Conservation (phyloP, 305 asterid genomes). For the Fraxinus platypoda region DNA sequence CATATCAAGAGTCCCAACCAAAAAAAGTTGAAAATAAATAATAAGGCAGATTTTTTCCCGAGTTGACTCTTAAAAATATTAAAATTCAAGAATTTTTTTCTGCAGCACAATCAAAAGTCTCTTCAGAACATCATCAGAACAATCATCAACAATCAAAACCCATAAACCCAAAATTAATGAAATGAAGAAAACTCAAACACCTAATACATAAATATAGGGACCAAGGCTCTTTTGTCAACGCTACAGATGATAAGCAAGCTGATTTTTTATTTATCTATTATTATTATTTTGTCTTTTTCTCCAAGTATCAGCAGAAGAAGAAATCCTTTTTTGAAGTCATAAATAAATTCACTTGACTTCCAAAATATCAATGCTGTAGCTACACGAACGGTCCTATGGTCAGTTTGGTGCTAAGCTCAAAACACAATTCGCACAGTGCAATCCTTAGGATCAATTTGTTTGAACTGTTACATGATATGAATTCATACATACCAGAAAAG, state of each 20-base stretch:
- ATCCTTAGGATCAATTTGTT: not conserved
- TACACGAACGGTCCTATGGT: not conserved
- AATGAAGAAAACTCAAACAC: not conserved
- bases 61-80: not conserved
- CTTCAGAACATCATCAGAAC: not conserved
- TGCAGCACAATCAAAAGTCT: not conserved
- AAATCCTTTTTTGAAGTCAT: too few species aligned
- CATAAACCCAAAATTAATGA: not conserved
- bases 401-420: not conserved
- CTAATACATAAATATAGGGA: not conserved
- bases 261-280: not conserved
- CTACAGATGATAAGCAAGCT: not conserved
- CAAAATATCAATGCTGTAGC: not conserved
- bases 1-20: not conserved
- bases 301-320: not conserved
- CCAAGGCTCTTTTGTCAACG: not conserved
- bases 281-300: not conserved
- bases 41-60: not conserved
- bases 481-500: not conserved
- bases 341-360: not conserved
- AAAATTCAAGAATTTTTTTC: not conserved
- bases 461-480: not conserved
- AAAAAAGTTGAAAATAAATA: not conserved
- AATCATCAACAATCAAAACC: not conserved
- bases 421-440: not conserved